Conservation (phyloP, 2,329 filamentous ascomycete genomes). For the Fusarium multiceps region DNA sequence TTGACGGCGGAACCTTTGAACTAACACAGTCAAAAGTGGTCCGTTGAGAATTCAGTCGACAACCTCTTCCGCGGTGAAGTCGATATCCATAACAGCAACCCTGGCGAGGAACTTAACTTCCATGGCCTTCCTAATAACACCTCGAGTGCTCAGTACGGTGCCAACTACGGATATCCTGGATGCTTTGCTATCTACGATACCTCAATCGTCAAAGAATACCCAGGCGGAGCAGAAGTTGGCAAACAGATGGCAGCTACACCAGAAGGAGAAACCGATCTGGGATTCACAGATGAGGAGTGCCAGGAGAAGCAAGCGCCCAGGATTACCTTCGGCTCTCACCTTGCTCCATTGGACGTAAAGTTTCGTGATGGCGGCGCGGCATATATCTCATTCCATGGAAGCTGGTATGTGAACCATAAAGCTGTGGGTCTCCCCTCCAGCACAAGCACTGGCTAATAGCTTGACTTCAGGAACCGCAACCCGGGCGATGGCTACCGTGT, state of each 20-base stretch:
- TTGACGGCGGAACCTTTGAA: accelerated
- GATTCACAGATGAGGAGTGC: constrained; percentile 16
- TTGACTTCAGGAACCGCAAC: not conserved
- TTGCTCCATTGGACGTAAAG: constrained; percentile 10
- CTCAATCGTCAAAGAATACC: not conserved
- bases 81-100: constrained; percentile 15
- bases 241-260: constrained; percentile 13
- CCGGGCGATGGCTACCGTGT: constrained; percentile 14
- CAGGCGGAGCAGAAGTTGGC: not conserved
- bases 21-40: not conserved
- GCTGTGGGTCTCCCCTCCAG: accelerated
- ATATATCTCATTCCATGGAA: constrained; percentile 12
- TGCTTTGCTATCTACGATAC: constrained; percentile 16
- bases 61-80: constrained; percentile 7
- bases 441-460: not conserved
- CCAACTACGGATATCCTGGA: constrained; percentile 17
- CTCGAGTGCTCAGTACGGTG: not conserved
- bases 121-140: constrained; percentile 14
- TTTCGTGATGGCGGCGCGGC: constrained; percentile 8
- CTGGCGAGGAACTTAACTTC: constrained; percentile 15
- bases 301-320: constrained; percentile 7
- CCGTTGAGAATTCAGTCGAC: constrained; percentile 17
- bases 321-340: constrained; percentile 6
- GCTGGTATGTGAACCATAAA: not conserved
- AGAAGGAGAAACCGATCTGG: not conserved